Evolutionary conservation across 805 yeast species (phyloP), one percentile per base, ranked within the genome.

Genomic region (Martiniozyma abietophila): DNA sequence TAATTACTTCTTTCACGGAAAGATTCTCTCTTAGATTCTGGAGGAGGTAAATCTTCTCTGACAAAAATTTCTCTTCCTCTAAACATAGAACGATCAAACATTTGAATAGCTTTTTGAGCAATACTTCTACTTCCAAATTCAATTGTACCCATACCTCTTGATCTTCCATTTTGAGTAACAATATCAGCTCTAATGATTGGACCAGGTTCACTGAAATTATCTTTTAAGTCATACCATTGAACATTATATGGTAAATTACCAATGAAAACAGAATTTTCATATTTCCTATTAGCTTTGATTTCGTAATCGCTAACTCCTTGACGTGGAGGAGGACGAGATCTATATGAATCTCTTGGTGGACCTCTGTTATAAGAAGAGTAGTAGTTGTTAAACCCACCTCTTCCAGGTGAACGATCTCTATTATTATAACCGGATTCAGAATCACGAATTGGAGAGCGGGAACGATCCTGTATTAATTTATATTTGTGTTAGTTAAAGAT

Each of bases 71-170:
- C 78, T 56, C 96, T 76, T 10, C 85, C 94, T 50, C 65, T 59
- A 43, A 76, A 71, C 23, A 62, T 64, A 20, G 76, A 65, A 50
- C 82, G 77, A 58, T 82, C 80, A 48, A 67, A 79, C 46, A 72
- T 65, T 35, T 65, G 59, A 48, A 86, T 83, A 9, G 96, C 96
- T 17, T 62, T 66, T 30, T 65, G 67, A 5, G 84, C 95, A 36
- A 75, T 80, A 12, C 69, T 76, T 40, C 66, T 65, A 38, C 64
- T 63, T 9, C 74, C 63, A 49, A 79, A 88, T 56, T 86, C 96
- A 27, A 86, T 95, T 17, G 95, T 83, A 26, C 88, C 89, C 89
- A 80, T 80, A 42, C 94, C 94, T 59, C 89, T 68, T 51, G 85
- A 79, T 49, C 80, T 80, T 37, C 94, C 94, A 46, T 78, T 73